Percentiles rank a stretch among this genome's conserved stretches.
phyloP scores from a whole-genome alignment of 2,329 filamentous ascomycete genomes.

The Stenocarpella maydis region DNA sequence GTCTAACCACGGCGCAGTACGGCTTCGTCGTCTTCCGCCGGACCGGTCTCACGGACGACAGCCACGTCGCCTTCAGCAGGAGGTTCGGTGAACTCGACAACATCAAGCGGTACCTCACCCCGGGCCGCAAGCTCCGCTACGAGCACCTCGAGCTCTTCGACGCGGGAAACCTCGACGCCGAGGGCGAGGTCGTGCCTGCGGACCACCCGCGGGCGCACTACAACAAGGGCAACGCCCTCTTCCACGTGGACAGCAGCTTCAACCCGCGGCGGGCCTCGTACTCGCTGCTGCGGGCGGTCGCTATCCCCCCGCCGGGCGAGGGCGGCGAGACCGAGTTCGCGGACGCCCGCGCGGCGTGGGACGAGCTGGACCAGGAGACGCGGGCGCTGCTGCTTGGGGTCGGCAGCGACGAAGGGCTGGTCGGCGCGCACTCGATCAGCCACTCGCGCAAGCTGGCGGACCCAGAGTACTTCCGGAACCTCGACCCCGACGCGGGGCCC shows the following conservation, averaged over 20 bases:
- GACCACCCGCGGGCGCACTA: conserved; percentile 50
- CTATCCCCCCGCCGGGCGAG: conserved; percentile 54
- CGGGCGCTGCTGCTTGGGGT: conserved; percentile 46
- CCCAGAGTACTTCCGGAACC: conserved; percentile 55
- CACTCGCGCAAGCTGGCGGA: conserved; percentile 61
- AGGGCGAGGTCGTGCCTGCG: conserved; percentile 53
- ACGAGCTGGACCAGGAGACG: conserved; percentile 50
- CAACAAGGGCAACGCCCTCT: conserved; percentile 57
- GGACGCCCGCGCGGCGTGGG: conserved; percentile 60
- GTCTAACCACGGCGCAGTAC: conserved; percentile 23
- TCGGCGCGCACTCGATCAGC: conserved; percentile 59
- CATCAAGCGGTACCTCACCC: conserved; percentile 56
- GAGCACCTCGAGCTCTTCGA: conserved; percentile 63
- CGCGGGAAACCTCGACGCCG: conserved; percentile 61
- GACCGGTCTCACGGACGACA: conserved; percentile 57
- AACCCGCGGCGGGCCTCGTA: conserved; percentile 62
- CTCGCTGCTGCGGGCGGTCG: conserved; percentile 59
- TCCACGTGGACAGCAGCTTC: conserved; percentile 64
- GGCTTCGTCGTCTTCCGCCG: conserved; percentile 61
- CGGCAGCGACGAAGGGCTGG: conserved; percentile 44
- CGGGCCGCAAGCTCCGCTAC: conserved; percentile 57
- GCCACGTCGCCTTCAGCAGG: conserved; percentile 59
- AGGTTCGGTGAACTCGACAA: conserved; percentile 65
- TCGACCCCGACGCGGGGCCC: conserved; percentile 49
- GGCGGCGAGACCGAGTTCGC: conserved; percentile 63